These are phyloP conservation scores for Colletotrichum sp. DNA, from an alignment of 2,329 filamentous ascomycete species.

Conservation along the genomic window DNA sequence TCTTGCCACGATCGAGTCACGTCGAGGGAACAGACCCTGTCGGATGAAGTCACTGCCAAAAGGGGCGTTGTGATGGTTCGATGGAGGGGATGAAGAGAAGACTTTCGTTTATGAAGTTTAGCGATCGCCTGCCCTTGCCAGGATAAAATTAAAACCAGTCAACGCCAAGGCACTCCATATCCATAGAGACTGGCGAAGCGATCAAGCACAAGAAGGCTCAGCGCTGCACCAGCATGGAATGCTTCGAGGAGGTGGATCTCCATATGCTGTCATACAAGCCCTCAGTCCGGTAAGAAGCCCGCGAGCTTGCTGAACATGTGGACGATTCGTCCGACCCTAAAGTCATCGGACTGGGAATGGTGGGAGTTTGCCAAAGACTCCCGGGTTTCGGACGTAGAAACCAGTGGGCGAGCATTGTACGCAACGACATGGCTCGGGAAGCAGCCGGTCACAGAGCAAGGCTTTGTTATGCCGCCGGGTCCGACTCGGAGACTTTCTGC, in stretches of 20 bases:
- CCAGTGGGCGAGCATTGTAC: background rate
- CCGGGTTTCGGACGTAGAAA: background rate
- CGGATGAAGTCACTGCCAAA: background rate
- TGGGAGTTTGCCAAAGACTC: background rate
- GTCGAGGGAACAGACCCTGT: background rate
- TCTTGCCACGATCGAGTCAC: background rate
- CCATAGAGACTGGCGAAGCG: background rate
- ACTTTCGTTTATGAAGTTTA: background rate
- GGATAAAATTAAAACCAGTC: background rate
- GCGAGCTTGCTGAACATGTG: background rate
- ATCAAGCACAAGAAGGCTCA: background rate
- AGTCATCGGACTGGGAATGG: background rate
- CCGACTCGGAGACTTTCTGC: background rate
- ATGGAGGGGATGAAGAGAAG: background rate
- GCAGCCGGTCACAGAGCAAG: conserved; percentile 9
- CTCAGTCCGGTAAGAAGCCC: background rate
- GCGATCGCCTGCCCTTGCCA: background rate
- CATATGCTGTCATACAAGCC: background rate
- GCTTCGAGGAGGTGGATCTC: background rate
- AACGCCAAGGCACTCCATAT: background rate
- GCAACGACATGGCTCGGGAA: conserved; percentile 5
- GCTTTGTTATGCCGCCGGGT: conserved; percentile 1
- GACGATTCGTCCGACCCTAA: background rate
- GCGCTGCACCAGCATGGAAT: background rate
- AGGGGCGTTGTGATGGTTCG: background rate